Evolutionary conservation across 805 yeast genomes (phyloP), one percentile per base, ranked within the genome.

Genomic region (Metschnikowia cerradonensis): DNA sequence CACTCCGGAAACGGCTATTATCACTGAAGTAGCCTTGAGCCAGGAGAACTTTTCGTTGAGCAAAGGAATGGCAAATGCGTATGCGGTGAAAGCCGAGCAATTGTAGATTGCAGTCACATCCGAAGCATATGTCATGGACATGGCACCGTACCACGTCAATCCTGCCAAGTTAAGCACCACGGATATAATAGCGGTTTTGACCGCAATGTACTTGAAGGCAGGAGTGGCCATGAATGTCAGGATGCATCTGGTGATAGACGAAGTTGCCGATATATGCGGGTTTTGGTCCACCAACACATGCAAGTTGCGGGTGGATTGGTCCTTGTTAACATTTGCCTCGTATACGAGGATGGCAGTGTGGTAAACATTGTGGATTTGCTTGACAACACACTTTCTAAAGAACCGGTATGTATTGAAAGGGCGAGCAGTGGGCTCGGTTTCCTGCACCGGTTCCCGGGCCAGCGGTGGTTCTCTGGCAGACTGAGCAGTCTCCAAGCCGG

Each of bases 41-140:
- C 80, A 73, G 3, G 84, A 79, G 60, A 88, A 81, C 44, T 67
- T 71, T 60, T 90, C 96, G 33, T 79, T 71, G 46, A 90, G 71
- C 19, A 90, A 66, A 1, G 90, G 88, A 26, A 90, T 83, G 3
- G 95, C 89, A 67, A 90, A 89, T 14, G 88, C 79, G 61, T 90
- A 84, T 0, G 96, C 96, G 3, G 91, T 85, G 65, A 90, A 90
- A 0, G 96, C 95, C 14, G 92, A 84, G 64, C 94, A 88, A 70
- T 90, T 89, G 70, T 89, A 90, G 53, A 89, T 89, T 3, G 96
- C 96, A 2, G 96, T 90, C 35, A 90, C 86, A 60, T 90, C 96
- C 3, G 89, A 77, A 0, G 95, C 89, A 30, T 90, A 86, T 0
- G 96, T 83, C 62, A 87, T 68, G 31, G 83, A 76, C 82, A 90